A percentile compares a stretch with the other conserved stretches of the same genome.
phyloP scores from a whole-genome alignment of 305 asterid genomes.

The Solanum chacoense region DNA sequence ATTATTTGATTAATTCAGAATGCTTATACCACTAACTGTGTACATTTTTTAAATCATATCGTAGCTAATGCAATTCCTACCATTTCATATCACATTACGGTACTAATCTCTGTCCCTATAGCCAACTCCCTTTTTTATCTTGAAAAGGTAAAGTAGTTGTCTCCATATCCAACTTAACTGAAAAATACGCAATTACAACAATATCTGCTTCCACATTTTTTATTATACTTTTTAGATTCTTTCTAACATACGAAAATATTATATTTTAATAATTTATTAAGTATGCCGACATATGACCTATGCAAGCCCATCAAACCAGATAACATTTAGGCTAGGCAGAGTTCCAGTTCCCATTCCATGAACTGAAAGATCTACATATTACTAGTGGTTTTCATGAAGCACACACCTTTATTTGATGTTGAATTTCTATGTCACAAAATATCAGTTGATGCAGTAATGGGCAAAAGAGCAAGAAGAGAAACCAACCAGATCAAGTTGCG shows the following conservation, averaged over 20 bases:
- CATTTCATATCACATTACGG: background rate
- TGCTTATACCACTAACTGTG: background rate
- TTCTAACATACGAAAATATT: background rate
- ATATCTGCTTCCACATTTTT: background rate
- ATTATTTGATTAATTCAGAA: background rate
- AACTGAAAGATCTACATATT: background rate
- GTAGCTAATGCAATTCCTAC: background rate
- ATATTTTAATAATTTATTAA: background rate
- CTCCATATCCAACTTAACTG: background rate
- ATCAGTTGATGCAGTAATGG: background rate
- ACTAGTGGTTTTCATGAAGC: background rate
- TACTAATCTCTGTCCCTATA: background rate
- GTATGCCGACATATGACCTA: background rate
- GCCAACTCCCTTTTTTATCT: background rate
- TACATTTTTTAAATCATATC: background rate
- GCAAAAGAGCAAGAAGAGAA: background rate
- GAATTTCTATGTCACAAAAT: background rate
- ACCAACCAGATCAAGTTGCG: background rate
- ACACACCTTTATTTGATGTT: background rate
- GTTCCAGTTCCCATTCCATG: background rate
- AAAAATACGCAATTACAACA: background rate
- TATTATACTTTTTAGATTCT: background rate
- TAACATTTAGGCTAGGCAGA: background rate
- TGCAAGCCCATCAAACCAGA: background rate
- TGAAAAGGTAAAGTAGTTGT: background rate